phyloP scores from a whole-genome alignment of 345 rosid genomes.

The Cardamine resedifolia region DNA sequence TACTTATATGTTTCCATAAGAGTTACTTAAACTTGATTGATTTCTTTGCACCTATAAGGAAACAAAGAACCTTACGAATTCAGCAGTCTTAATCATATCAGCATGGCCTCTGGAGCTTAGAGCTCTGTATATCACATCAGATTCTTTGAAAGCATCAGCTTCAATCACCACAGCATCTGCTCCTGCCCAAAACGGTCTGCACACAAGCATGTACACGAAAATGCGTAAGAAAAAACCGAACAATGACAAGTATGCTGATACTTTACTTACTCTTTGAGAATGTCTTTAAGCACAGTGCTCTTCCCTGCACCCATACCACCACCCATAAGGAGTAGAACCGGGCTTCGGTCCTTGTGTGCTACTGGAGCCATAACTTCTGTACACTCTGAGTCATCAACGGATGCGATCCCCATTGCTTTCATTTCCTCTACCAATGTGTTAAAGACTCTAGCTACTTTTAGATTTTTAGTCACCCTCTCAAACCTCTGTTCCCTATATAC shows the following conservation, averaged over 20 bases:
- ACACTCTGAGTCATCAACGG: conserved; percentile 57
- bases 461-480: conserved; percentile 71
- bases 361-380: conserved; percentile 94
- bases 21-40: conserved; percentile 16
- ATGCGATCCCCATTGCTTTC: conserved; percentile 78
- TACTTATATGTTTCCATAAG: background rate
- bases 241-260: conserved; percentile 6
- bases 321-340: conserved; percentile 91
- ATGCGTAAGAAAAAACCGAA: background rate
- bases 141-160: conserved; percentile 97
- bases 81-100: conserved; percentile 89
- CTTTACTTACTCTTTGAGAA: conserved; percentile 74
- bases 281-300: conserved; percentile 94
- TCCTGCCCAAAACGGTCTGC: conserved; percentile 90
- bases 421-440: conserved; percentile 81
- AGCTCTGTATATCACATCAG: conserved; percentile 88
- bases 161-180: conserved; percentile 91
- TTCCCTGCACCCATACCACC: conserved; percentile 99
- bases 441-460: conserved; percentile 79
- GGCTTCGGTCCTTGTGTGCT: conserved; percentile 83
- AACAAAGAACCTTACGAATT: conserved; percentile 53
- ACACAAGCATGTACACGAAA: conserved; percentile 10
- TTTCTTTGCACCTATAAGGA: conserved; percentile 13
- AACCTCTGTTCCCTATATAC: conserved; percentile 74
- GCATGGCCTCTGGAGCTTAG: conserved; percentile 83